Conservation (phyloP, 192 early-diverging fungal species). For the Backusella psychrophila region DNA sequence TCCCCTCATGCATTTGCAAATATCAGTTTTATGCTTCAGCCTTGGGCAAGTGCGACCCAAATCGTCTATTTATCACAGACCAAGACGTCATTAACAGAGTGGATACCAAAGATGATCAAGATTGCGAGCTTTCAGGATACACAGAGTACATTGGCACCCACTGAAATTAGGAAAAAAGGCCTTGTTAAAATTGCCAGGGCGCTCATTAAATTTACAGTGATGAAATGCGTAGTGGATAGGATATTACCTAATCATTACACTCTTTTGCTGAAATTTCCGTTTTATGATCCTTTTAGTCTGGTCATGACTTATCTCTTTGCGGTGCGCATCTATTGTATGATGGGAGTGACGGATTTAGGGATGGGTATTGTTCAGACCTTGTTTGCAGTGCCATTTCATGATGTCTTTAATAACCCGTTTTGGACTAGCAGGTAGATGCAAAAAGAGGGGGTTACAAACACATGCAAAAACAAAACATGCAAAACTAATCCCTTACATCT, state of each 20-base stretch:
- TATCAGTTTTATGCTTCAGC: slow-evolving; percentile 10
- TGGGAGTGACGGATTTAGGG: neutral
- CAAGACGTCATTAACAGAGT: neutral
- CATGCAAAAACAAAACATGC: neutral
- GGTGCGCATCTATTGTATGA: slow-evolving; percentile 5
- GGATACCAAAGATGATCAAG: neutral
- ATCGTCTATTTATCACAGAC: neutral
- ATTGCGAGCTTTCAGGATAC: neutral
- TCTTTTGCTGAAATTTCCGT: neutral
- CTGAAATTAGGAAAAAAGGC: neutral
- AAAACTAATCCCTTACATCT: neutral
- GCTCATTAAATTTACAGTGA: neutral
- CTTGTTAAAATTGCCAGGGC: neutral
- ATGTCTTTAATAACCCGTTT: slow-evolving; percentile 12
- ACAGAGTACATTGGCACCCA: neutral
- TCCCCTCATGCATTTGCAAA: neutral
- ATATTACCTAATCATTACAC: neutral
- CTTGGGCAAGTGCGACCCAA: neutral
- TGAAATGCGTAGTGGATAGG: neutral
- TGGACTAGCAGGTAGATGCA: neutral
- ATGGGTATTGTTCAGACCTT: neutral
- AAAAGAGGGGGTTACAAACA: neutral
- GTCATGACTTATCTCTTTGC: slow-evolving; percentile 6
- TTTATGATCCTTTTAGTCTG: neutral
- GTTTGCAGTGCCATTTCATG: neutral